A percentile compares a stretch with the other conserved stretches of the same genome.
phyloP scores from a whole-genome alignment of 306 rosid genomes.

The Vigna nakashimae region DNA sequence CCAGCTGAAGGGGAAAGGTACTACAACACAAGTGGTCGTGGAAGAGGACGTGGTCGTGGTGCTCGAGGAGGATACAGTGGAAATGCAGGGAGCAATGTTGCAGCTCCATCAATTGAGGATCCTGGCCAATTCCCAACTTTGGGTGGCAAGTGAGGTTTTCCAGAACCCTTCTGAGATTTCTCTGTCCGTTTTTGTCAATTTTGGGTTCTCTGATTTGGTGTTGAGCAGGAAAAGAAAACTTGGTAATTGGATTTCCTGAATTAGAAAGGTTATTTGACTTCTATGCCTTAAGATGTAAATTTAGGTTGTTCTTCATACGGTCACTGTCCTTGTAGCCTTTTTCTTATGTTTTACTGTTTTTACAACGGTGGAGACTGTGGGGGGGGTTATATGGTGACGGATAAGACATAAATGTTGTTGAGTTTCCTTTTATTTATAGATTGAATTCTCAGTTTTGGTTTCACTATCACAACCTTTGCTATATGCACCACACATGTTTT shows the following conservation, averaged over 20 bases:
- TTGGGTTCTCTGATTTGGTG: constrained; percentile 61
- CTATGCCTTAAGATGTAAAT: constrained; percentile 59
- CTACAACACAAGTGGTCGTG: constrained; percentile 75
- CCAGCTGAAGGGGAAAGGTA: constrained; percentile 87
- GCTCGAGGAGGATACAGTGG: constrained; percentile 60
- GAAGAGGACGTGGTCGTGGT: constrained; percentile 84
- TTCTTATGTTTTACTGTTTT: constrained; percentile 30
- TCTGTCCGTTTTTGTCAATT: constrained; percentile 47
- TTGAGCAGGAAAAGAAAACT: constrained; percentile 49
- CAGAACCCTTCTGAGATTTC: constrained; percentile 48
- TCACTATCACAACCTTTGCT: too few species aligned
- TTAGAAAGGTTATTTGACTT: constrained; percentile 42
- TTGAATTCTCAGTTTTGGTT: constrained; percentile 39
- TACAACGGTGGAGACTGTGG: constrained; percentile 43
- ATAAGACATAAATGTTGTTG: constrained; percentile 48
- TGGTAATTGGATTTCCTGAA: constrained; percentile 63
- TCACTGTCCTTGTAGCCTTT: constrained; percentile 35
- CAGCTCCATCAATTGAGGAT: constrained; percentile 84
- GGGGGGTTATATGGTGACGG: constrained; percentile 64
- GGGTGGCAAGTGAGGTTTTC: constrained; percentile 80
- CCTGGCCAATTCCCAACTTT: constrained; percentile 95
- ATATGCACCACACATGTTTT: too few species aligned
- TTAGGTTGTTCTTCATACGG: constrained; percentile 53
- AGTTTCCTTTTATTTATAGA: constrained; percentile 51
- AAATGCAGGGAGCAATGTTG: constrained; percentile 51